These are phyloP conservation scores for Bipolaris gigantea DNA, from an alignment of 2,329 filamentous ascomycete genomes.

Conservation along the genomic window DNA sequence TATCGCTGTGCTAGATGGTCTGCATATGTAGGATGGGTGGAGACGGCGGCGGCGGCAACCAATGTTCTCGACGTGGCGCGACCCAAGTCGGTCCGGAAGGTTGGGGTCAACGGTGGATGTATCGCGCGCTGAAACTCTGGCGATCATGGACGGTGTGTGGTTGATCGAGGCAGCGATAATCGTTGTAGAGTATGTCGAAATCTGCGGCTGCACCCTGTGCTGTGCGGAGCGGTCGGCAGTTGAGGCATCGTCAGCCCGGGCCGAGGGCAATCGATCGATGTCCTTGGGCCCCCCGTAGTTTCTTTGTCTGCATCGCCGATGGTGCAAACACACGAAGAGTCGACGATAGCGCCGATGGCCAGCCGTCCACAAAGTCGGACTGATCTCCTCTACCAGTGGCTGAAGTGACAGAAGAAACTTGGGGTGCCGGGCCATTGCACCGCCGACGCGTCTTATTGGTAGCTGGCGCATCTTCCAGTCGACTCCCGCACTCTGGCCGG, in stretches of 20 bases:
- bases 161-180: not conserved
- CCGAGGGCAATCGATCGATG: constrained; percentile 9
- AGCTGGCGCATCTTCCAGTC: not conserved
- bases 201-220: not conserved
- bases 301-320: not conserved
- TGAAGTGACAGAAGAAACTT: not conserved
- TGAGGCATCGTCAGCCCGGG: constrained; percentile 1
- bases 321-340: not conserved
- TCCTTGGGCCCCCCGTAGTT: not conserved
- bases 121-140: not conserved
- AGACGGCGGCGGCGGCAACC: not conserved
- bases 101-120: not conserved
- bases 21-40: not conserved
- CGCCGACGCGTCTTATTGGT: not conserved
- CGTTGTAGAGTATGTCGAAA: not conserved
- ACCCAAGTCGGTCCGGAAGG: constrained; percentile 1
- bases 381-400: not conserved
- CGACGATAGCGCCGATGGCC: not conserved
- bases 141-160: not conserved
- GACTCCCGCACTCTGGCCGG: not conserved
- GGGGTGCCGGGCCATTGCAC: not conserved
- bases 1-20: not conserved
- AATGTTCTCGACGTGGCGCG: constrained; percentile 7
- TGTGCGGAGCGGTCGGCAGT: constrained; percentile 1
- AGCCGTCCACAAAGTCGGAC: not conserved